Evolutionary conservation across 805 yeast genomes (phyloP).

Genomic region (Kluyveromyces dobzhanskii): DNA sequence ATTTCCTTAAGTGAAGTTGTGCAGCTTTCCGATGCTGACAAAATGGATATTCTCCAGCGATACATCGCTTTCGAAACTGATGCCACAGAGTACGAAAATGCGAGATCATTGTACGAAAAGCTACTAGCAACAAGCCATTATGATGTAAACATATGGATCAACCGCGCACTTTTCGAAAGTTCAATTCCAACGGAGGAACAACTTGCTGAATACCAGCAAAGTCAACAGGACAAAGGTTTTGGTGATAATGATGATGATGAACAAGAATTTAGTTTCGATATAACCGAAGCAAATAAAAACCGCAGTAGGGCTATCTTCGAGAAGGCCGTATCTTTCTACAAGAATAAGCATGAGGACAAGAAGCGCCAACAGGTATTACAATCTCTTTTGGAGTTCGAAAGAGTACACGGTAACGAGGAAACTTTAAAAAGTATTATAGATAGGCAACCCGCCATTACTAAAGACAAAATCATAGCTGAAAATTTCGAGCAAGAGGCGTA

Average conservation of each 20-base stretch:
- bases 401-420: conserved; percentile 44
- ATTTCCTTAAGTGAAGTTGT: conserved; percentile 33
- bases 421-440: conserved; percentile 30
- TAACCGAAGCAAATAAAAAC: conserved; percentile 42
- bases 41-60: conserved; percentile 25
- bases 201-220: conserved; percentile 12
- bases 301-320: conserved; percentile 51
- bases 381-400: conserved; percentile 59
- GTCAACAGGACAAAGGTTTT: conserved; percentile 13
- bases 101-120: conserved; percentile 42
- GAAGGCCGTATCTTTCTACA: conserved; percentile 41
- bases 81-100: conserved; percentile 46
- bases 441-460: conserved; percentile 48
- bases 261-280: conserved; percentile 41
- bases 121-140: conserved; percentile 28
- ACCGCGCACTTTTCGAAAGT: conserved; percentile 64
- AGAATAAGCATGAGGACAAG: conserved; percentile 29
- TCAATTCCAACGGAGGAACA: conserved; percentile 46
- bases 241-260: conserved; percentile 36
- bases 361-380: conserved; percentile 48
- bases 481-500: conserved; percentile 46
- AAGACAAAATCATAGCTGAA: conserved; percentile 22
- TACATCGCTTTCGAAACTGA: conserved; percentile 56
- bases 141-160: conserved; percentile 45
- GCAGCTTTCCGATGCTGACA: conserved; percentile 10